Percentiles rank a stretch among this genome's conserved stretches.
phyloP scores from a whole-genome alignment of 1,284 basidiomycete genomes.

The Ceratorhiza oryzae-sativae region DNA sequence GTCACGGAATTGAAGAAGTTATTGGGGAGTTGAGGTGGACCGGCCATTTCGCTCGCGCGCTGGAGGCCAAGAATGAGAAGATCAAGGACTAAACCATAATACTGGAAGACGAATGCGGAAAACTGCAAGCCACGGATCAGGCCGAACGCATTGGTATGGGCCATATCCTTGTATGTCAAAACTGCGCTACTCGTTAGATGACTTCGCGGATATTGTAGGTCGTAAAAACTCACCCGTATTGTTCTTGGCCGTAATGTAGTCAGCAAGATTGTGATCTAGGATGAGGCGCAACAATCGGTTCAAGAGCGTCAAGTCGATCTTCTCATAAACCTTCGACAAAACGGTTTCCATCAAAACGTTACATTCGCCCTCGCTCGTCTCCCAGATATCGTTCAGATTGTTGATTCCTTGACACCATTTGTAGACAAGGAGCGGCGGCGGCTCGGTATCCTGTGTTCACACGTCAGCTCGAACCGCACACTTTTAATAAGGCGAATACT shows the following conservation, averaged over 20 bases:
- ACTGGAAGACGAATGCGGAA: conserved; percentile 97
- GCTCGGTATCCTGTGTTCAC: conserved; percentile 77
- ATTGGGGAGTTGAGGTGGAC: conserved; percentile 93
- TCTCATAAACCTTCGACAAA: conserved; percentile 94
- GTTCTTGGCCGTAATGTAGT: conserved; percentile 98
- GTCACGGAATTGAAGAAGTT: conserved; percentile 94
- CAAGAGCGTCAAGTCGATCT: conserved; percentile 93
- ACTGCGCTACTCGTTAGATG: conserved; percentile 37
- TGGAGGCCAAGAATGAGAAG: conserved; percentile 92
- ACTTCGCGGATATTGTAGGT: not conserved
- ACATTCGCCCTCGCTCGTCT: conserved; percentile 94
- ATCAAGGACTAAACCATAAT: conserved; percentile 91
- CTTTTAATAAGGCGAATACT: not conserved
- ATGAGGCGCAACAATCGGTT: conserved; percentile 93
- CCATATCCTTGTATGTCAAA: conserved; percentile 71
- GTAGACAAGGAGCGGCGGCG: conserved; percentile 94
- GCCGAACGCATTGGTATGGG: conserved; percentile 90
- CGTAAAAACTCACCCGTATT: conserved; percentile 69
- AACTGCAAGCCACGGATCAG: conserved; percentile 95
- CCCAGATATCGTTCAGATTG: conserved; percentile 94
- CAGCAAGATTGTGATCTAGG: conserved; percentile 95
- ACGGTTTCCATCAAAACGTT: conserved; percentile 98
- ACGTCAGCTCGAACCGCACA: not conserved
- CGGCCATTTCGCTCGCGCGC: conserved; percentile 95
- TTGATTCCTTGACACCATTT: conserved; percentile 97